Conservation (phyloP, 495 filamentous ascomycete genomes). For the Staphylotrichum longicolle region DNA sequence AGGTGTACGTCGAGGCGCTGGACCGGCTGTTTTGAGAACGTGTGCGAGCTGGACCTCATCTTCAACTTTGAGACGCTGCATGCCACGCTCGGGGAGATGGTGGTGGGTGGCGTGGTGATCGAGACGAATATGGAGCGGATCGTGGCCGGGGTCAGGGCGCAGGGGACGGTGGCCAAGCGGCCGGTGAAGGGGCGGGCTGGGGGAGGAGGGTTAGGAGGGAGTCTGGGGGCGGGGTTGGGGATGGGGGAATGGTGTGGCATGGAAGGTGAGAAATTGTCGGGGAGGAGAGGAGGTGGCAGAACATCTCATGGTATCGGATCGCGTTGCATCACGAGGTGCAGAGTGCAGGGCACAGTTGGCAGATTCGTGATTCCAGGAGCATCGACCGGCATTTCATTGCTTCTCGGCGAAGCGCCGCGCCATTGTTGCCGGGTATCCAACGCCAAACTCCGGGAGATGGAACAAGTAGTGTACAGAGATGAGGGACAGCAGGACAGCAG, state of each 20-base stretch:
- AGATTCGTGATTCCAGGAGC: neutral
- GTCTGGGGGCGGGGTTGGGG: constrained; percentile 44
- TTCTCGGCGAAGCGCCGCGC: constrained; percentile 18
- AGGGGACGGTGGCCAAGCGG: constrained; percentile 74
- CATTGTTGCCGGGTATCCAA: constrained; percentile 31
- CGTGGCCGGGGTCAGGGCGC: constrained; percentile 75
- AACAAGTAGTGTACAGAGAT: constrained; percentile 24
- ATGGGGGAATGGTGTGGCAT: constrained; percentile 61
- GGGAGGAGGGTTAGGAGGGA: constrained; percentile 32
- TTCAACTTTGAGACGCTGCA: constrained; percentile 99
- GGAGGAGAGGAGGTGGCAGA: neutral
- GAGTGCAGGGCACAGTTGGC: neutral
- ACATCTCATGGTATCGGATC: neutral
- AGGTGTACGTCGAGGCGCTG: constrained; percentile 94
- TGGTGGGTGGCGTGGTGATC: constrained; percentile 92
- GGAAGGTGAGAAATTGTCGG: constrained; percentile 40
- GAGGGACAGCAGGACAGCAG: neutral
- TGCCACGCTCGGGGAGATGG: constrained; percentile 87
- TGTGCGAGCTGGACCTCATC: constrained; percentile 96
- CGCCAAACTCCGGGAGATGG: constrained; percentile 32
- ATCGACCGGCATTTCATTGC: constrained; percentile 1
- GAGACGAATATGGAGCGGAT: constrained; percentile 89
- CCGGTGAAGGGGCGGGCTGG: constrained; percentile 50
- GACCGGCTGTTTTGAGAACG: constrained; percentile 97
- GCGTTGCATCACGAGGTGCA: neutral